Evolutionary conservation across 306 rosid species (phyloP).

Genomic region (Corylus avellana): DNA sequence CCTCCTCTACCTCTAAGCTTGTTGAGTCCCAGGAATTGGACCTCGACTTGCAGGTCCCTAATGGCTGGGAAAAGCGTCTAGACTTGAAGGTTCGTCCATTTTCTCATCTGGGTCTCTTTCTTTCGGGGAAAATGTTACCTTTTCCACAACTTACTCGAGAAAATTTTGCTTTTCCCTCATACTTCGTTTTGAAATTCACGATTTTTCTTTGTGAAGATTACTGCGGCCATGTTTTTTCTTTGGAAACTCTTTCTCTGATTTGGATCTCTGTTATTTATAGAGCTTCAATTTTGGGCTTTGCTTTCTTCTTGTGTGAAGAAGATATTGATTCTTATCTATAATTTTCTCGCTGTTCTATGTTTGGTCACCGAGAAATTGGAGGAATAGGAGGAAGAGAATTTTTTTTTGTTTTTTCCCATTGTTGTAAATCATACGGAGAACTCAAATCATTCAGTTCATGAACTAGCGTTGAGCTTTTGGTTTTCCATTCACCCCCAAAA

Average conservation of each 20-base stretch:
- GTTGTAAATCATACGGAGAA: neutral
- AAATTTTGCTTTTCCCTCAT: neutral
- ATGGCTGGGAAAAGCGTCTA: slow-evolving; percentile 88
- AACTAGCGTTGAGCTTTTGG: neutral
- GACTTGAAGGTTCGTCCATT: slow-evolving; percentile 76
- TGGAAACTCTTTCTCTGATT: neutral
- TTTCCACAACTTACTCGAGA: neutral
- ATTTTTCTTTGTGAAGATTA: neutral
- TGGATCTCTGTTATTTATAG: neutral
- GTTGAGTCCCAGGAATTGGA: slow-evolving; percentile 84
- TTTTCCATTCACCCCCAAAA: neutral
- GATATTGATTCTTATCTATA: neutral
- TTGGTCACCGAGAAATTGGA: slow-evolving; percentile 17
- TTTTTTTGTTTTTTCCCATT: neutral
- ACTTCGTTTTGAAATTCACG: neutral
- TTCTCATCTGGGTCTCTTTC: slow-evolving; percentile 20
- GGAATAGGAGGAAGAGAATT: neutral
- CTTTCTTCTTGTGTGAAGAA: neutral
- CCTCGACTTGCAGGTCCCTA: slow-evolving; percentile 94
- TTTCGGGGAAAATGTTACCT: slow-evolving; percentile 27
- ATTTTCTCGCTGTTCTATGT: slow-evolving; percentile 2
- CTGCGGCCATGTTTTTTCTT: neutral
- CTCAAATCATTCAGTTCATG: neutral
- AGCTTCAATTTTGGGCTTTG: neutral
- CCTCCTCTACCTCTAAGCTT: slow-evolving; percentile 20